These are phyloP conservation scores for Filosporella fistucella DNA, from an alignment of 495 filamentous ascomycete species.

Conservation along the genomic window DNA sequence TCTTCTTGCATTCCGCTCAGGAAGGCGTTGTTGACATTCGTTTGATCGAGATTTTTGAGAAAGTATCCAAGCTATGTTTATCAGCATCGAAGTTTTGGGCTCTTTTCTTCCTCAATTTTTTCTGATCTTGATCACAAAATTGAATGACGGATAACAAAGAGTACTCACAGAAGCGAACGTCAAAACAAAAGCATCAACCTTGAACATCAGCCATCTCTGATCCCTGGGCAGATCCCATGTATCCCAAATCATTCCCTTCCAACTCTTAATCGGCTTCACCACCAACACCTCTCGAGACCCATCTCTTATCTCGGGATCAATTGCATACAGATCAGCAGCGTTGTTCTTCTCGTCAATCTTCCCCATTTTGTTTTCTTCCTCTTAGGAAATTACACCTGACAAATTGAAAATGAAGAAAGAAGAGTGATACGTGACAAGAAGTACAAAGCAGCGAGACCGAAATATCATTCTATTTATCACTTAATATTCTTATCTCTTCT, in stretches of 20 bases:
- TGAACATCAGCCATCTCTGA: slow-evolving; percentile 8
- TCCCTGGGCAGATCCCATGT: slow-evolving; percentile 4
- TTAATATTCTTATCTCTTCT: no score
- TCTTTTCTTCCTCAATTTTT: neutral
- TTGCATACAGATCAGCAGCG: no score
- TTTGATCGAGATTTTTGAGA: slow-evolving; percentile 9
- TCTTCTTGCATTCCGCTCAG: slow-evolving; percentile 55
- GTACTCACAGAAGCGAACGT: slow-evolving; percentile 8
- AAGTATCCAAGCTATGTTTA: slow-evolving; percentile 8
- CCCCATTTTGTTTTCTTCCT: no score
- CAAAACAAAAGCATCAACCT: slow-evolving; percentile 8
- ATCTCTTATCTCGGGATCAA: no score
- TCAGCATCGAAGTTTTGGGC: neutral
- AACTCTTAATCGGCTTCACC: slow-evolving; percentile 1
- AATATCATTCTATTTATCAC: no score
- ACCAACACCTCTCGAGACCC: neutral
- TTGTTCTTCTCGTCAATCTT: no score
- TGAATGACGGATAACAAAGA: no score
- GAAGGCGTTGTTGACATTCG: slow-evolving; percentile 46
- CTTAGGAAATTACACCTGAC: no score
- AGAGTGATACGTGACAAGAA: no score
- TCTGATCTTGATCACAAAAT: neutral
- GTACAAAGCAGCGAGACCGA: no score
- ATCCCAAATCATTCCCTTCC: slow-evolving; percentile 12
- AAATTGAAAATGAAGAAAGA: no score